Evolutionary conservation across 2,329 filamentous ascomycete species (phyloP).

Genomic region (Nigrograna mackinnonii): DNA sequence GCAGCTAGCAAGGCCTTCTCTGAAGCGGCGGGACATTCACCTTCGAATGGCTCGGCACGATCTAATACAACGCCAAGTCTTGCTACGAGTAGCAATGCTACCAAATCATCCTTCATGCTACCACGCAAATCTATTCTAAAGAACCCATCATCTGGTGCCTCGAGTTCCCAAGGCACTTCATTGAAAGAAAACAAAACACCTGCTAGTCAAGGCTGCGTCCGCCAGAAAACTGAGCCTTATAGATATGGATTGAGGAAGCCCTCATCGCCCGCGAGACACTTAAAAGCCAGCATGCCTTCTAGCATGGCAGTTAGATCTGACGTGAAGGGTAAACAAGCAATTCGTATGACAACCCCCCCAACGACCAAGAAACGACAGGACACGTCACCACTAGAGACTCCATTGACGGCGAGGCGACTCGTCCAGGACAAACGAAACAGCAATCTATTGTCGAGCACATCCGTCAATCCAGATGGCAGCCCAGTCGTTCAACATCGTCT

Average conservation of each 20-base stretch:
- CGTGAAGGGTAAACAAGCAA: constrained; percentile 17
- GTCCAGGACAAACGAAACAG: constrained; percentile 4
- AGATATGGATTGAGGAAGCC: too few species aligned
- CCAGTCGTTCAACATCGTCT: constrained; percentile 15
- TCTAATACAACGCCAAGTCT: constrained; percentile 37
- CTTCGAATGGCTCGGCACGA: constrained; percentile 19
- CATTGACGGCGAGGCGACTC: too few species aligned
- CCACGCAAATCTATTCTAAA: too few species aligned
- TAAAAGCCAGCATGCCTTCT: constrained; percentile 1
- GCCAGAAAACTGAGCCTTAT: too few species aligned
- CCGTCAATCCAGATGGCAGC: constrained; percentile 5
- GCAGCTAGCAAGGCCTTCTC: constrained; percentile 18
- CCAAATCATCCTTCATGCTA: constrained; percentile 16
- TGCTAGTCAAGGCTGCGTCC: too few species aligned
- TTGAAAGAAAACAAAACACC: too few species aligned
- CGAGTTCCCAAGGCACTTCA: too few species aligned
- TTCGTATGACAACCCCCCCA: constrained; percentile 15
- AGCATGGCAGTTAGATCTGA: constrained; percentile 5
- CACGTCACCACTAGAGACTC: too few species aligned
- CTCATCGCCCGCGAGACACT: constrained; percentile 15
- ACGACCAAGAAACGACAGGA: too few species aligned
- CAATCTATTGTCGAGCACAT: background rate
- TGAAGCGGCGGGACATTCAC: constrained; percentile 5
- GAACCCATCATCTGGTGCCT: too few species aligned
- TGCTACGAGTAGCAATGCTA: constrained; percentile 12